A percentile compares a stretch with the other conserved stretches of the same genome.
phyloP scores from a whole-genome alignment of 2,329 filamentous ascomycete species.

The Volutella citrinella region DNA sequence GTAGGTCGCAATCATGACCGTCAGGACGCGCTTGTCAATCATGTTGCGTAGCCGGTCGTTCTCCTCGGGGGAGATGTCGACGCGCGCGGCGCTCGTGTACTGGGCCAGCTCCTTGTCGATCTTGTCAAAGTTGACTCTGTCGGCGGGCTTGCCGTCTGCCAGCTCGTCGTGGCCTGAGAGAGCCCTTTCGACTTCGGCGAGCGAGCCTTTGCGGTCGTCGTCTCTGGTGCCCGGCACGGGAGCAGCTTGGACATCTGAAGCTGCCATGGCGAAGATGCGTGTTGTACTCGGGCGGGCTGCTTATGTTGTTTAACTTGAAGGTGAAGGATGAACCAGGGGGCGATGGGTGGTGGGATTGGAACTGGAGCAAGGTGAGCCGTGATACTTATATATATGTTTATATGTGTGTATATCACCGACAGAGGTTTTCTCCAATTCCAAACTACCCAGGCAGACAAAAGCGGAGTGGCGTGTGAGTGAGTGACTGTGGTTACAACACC shows the following conservation, averaged over 20 bases:
- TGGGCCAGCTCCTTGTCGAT: constrained; percentile 67
- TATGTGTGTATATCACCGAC: too few relatives aligned
- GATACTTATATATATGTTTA: too few relatives aligned
- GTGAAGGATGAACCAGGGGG: too few relatives aligned
- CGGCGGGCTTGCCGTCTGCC: constrained; percentile 42
- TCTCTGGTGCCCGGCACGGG: constrained; percentile 15
- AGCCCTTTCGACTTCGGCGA: constrained; percentile 20
- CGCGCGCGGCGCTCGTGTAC: constrained; percentile 55
- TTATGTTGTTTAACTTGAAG: too few relatives aligned
- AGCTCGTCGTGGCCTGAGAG: constrained; percentile 24
- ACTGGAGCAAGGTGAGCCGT: too few relatives aligned
- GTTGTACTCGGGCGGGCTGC: too few relatives aligned
- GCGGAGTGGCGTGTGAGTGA: too few relatives aligned
- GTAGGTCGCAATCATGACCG: constrained; percentile 71
- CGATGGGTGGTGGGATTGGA: too few relatives aligned
- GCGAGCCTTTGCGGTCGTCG: constrained; percentile 23
- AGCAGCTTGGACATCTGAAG: constrained; percentile 4
- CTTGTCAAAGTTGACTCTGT: constrained; percentile 40
- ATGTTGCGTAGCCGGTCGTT: constrained; percentile 58
- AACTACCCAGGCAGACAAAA: too few relatives aligned
- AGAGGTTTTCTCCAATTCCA: too few relatives aligned
- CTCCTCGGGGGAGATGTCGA: constrained; percentile 58
- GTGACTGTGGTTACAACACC: too few relatives aligned
- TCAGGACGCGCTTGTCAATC: constrained; percentile 66
- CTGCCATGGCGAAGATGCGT: constrained; percentile 3